Evolutionary conservation across 2,329 filamentous ascomycete species (phyloP).

Genomic region (Diplodia mutila): DNA sequence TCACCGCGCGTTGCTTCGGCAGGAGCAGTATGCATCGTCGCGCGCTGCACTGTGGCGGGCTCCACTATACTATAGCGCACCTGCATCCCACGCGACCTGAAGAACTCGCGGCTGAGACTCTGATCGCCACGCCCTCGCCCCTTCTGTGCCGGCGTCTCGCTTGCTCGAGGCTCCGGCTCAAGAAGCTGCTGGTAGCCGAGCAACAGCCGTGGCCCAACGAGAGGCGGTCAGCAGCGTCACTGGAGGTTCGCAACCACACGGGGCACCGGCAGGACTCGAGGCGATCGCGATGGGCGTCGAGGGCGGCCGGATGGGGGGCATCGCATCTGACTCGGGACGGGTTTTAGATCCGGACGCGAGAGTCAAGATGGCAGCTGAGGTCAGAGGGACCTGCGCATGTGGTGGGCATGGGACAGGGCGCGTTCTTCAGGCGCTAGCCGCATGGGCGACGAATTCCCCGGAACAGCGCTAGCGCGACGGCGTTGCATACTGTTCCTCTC

Average conservation of each 20-base stretch:
- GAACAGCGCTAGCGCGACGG: neutral
- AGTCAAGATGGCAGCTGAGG: neutral
- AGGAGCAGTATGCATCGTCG: neutral
- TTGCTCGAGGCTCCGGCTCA: too few relatives aligned
- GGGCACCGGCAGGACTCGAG: neutral
- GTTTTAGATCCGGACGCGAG: neutral
- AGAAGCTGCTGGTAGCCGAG: neutral
- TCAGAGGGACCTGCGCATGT: conserved; percentile 8
- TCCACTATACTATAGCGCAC: neutral
- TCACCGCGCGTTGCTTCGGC: neutral
- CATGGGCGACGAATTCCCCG: neutral
- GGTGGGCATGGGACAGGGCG: neutral
- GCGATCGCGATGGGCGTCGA: neutral
- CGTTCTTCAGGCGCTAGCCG: neutral
- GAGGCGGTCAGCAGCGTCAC: neutral
- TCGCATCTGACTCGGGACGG: conserved; percentile 1
- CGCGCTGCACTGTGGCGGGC: neutral
- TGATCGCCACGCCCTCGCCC: neutral
- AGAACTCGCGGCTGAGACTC: neutral
- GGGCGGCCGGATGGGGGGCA: neutral
- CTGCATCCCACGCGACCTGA: conserved; percentile 2
- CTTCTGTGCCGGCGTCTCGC: neutral
- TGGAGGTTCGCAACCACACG: neutral
- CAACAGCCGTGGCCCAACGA: neutral
- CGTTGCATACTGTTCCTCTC: conserved; percentile 12